Conservation (phyloP, 1,139 yeast species). For the Suhomyces bokatorum region DNA sequence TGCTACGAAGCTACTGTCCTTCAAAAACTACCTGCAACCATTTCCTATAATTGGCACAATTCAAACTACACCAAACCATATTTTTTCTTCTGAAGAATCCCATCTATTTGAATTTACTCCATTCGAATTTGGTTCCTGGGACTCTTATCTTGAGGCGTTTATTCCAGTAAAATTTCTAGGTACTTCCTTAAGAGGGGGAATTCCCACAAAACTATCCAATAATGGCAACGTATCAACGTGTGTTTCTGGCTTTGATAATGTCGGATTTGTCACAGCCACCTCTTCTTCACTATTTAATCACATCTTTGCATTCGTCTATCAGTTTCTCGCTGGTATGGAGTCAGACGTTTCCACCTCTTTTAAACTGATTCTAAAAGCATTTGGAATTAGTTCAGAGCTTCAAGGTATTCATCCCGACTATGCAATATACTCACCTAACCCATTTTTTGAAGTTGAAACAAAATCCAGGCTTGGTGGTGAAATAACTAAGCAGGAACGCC, state of each 20-base stretch:
- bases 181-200: constrained; percentile 40
- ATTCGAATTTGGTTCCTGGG: constrained; percentile 73
- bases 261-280: constrained; percentile 72
- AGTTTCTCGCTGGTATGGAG: constrained; percentile 38
- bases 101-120: constrained; percentile 59
- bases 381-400: constrained; percentile 43
- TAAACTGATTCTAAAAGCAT: constrained; percentile 43
- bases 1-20: constrained; percentile 28
- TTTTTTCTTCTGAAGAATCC: constrained; percentile 26
- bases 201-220: constrained; percentile 20
- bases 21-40: constrained; percentile 36
- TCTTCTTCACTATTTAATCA: constrained; percentile 72
- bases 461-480: constrained; percentile 1
- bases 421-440: constrained; percentile 75
- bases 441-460: constrained; percentile 49
- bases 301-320: constrained; percentile 49
- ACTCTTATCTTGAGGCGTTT: constrained; percentile 50
- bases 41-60: constrained; percentile 44
- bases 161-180: constrained; percentile 57
- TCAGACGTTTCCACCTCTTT: constrained; percentile 43
- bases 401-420: constrained; percentile 54
- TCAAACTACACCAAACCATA: constrained; percentile 29
- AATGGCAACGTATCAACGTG: constrained; percentile 40
- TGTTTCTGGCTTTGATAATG: constrained; percentile 61
- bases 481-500: constrained; percentile 21